A percentile compares a stretch with the other conserved stretches of the same genome.
phyloP scores from a whole-genome alignment of 805 yeast genomes.

The Hanseniaspora vineae region DNA sequence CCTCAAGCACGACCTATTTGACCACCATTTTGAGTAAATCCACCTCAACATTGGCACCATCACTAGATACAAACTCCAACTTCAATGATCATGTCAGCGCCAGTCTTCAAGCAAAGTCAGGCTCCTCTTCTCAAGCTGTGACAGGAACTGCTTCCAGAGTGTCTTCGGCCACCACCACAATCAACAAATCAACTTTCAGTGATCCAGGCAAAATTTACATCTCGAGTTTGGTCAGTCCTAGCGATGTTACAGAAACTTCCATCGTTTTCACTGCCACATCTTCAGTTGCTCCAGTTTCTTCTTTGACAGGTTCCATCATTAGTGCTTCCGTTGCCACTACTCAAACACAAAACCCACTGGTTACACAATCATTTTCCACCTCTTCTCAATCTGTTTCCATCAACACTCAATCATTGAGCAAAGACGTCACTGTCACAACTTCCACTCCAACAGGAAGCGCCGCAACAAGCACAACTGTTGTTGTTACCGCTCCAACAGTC shows the following conservation, averaged over 20 bases:
- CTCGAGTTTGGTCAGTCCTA: slow-evolving; percentile 7
- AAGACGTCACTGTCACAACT: slow-evolving; percentile 8
- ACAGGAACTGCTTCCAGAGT: no score
- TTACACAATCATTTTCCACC: slow-evolving; percentile 17
- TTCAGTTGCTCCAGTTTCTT: slow-evolving; percentile 6
- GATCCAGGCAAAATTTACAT: slow-evolving; percentile 1
- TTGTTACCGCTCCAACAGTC: slow-evolving; percentile 3
- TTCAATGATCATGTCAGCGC: not conserved
- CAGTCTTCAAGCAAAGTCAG: no score
- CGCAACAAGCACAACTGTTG: slow-evolving; percentile 3
- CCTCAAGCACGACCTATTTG: not conserved
- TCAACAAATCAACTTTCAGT: no score
- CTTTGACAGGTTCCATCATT: slow-evolving; percentile 19
- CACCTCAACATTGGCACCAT: not conserved
- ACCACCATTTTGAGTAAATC: not conserved
- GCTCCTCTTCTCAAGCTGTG: no score
- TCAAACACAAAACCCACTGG: slow-evolving; percentile 19
- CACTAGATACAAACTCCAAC: not conserved
- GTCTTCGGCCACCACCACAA: no score
- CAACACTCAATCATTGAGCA: slow-evolving; percentile 20
- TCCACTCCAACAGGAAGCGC: slow-evolving; percentile 5
- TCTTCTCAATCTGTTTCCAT: slow-evolving; percentile 19
- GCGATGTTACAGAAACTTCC: slow-evolving; percentile 12
- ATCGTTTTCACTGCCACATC: slow-evolving; percentile 7
- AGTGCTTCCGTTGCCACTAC: slow-evolving; percentile 19